A percentile compares a stretch with the other conserved stretches of the same genome.
phyloP scores from a whole-genome alignment of 768 basidiomycete species.

The Candolleomyces aberdarensis region DNA sequence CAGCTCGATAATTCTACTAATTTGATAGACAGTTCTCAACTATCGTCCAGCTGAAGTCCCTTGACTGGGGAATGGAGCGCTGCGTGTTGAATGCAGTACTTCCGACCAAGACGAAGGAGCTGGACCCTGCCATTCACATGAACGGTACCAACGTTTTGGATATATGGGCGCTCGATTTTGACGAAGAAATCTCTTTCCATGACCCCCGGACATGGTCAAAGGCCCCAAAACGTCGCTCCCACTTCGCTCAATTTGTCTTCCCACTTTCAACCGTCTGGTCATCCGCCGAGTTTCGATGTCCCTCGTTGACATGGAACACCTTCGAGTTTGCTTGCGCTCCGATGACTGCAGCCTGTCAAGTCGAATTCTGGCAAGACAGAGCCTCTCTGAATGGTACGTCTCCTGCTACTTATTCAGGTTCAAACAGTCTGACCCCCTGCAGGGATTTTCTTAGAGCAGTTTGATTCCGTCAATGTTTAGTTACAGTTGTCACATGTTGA shows the following conservation, averaged over 20 bases:
- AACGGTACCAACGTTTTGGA: constrained; percentile 1
- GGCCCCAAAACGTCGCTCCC: constrained; percentile 7
- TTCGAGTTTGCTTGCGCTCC: constrained; percentile 11
- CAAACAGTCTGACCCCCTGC: background rate
- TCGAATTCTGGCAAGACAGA: constrained; percentile 13
- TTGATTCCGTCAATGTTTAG: background rate
- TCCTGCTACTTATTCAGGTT: constrained; percentile 6
- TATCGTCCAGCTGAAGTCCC: constrained; percentile 8
- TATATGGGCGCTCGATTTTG: constrained; percentile 9
- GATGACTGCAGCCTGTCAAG: constrained; percentile 3
- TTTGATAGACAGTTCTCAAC: constrained; percentile 5
- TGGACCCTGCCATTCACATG: constrained; percentile 7
- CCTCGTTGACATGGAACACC: constrained; percentile 5
- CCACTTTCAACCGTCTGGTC: background rate
- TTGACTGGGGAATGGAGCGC: constrained; percentile 13
- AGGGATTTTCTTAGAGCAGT: background rate
- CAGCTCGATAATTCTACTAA: background rate
- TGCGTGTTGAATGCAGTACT: constrained; percentile 8
- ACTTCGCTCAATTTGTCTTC: constrained; percentile 8
- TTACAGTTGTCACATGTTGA: background rate
- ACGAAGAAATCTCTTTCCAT: constrained; percentile 2
- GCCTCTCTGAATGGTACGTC: constrained; percentile 11
- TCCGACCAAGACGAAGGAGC: background rate
- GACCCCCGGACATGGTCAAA: constrained; percentile 1
- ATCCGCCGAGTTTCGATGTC: constrained; percentile 7